Evolutionary conservation across 768 basidiomycete species (phyloP), one percentile per base, ranked within the genome.

Genomic region (Favolaschia claudopus): DNA sequence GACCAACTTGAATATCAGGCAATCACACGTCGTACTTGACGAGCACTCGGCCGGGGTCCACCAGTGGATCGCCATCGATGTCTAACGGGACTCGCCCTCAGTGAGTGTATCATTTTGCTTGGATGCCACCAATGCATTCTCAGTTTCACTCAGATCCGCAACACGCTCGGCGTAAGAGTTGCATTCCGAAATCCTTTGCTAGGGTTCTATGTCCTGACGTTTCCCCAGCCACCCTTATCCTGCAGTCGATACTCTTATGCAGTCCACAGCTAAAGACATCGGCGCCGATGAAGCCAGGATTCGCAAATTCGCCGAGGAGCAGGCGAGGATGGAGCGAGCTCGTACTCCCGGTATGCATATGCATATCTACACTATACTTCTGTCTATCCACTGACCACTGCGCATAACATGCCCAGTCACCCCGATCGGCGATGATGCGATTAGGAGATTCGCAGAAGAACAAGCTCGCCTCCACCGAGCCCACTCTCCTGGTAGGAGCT

Each of bases 271-370:
- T 36, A 55, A 61, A 36, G 34, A 24, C 10, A 45, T 17, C 32
- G 49, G 47, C 15, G 45, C 60, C 25, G 63, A 64, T 9, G 63
- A 64, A 25, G 63, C 63, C 5, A 28, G 55, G 42, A 54, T 58
- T 5, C 63, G 63, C 34, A 64, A 60, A 43, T 64, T 64, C 29
- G 55, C 55, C 2, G 63, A 64, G 40, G 63, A 64, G 19, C 63
- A 64, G 50, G 63, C 63, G 20, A 25, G 63, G 22, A 29, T 60
- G 27, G 54, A 56, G n/a, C n/a, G 63, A 36, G 58, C 49, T 1
- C 63, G 60, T 39, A 49, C 63, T 4, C 63, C 63, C 8, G 58
- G 63, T 64, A 46, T 33, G 46, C 19, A 7, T 7, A 17, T 20
- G 1, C 8, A 17, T 37, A 32, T 34, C 24, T 10, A 28, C 17